Conservation (phyloP, 306 rosid genomes). For the Cucurbita pepo region DNA sequence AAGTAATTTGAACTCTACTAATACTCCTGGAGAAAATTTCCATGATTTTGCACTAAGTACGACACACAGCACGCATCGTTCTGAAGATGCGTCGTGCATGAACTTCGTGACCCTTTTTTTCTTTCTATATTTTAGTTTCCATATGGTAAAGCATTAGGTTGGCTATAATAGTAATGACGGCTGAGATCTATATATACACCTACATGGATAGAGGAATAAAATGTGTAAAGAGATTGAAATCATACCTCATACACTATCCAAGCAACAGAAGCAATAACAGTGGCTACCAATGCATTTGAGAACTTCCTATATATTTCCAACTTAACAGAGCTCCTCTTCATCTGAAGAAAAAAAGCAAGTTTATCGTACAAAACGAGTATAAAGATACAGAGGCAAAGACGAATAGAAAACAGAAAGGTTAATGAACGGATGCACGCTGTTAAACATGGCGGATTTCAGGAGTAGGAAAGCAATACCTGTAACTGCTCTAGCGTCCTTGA, state of each 20-base stretch:
- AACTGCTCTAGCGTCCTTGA: constrained; percentile 80
- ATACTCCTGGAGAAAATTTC: neutral
- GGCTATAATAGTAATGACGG: neutral
- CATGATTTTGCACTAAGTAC: neutral
- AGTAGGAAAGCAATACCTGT: constrained; percentile 43
- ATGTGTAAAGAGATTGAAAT: neutral
- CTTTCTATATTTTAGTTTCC: neutral
- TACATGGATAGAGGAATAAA: neutral
- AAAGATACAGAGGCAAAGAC: neutral
- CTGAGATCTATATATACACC: neutral
- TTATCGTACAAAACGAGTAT: constrained; percentile 1
- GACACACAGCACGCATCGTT: neutral
- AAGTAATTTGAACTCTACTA: neutral
- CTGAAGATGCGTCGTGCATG: neutral
- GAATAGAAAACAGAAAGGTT: neutral
- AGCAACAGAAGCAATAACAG: constrained; percentile 67
- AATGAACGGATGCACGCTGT: neutral
- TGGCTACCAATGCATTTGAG: constrained; percentile 75
- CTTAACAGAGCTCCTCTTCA: constrained; percentile 86
- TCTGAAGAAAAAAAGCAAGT: constrained; percentile 25
- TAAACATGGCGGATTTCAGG: neutral
- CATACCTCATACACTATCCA: constrained; percentile 93
- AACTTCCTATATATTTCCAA: constrained; percentile 85
- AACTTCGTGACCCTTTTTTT: neutral
- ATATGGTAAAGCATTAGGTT: neutral